Evolutionary conservation across 1,284 basidiomycete genomes (phyloP).

Genomic region (Peniophora sp.): DNA sequence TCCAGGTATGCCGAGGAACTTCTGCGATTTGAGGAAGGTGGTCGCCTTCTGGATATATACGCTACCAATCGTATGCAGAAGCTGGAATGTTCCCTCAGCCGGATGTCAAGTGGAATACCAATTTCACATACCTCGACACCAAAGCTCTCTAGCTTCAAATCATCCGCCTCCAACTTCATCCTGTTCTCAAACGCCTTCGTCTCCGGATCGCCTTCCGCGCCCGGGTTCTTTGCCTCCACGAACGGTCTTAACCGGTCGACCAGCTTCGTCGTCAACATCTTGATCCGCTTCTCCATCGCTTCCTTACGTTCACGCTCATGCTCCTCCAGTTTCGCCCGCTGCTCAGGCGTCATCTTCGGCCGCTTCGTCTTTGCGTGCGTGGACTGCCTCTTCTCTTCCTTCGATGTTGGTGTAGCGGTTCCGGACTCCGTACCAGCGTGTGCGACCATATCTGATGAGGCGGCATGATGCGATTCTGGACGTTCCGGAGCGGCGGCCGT

Average conservation of each 20-base stretch:
- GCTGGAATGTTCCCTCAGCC: constrained; percentile 26
- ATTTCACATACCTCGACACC: constrained; percentile 75
- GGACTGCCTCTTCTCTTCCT: constrained; percentile 25
- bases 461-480: constrained; percentile 6
- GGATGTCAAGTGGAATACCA: background rate
- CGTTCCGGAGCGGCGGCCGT: background rate
- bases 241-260: constrained; percentile 80
- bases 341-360: constrained; percentile 71
- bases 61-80: constrained; percentile 80
- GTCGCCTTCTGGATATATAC: constrained; percentile 93
- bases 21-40: constrained; percentile 86
- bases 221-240: constrained; percentile 84
- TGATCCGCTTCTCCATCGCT: constrained; percentile 73
- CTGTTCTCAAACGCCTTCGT: constrained; percentile 69
- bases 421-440: constrained; percentile 8
- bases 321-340: constrained; percentile 74
- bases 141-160: constrained; percentile 97
- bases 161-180: constrained; percentile 86
- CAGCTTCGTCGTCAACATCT: constrained; percentile 68
- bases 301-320: constrained; percentile 75
- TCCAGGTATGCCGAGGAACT: constrained; percentile 88
- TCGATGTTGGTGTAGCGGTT: constrained; percentile 13
- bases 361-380: constrained; percentile 33
- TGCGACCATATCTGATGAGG: constrained; percentile 4
- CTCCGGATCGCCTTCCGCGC: constrained; percentile 81